phyloP scores from a whole-genome alignment of 208 protist species.

The Acanthamoeba rhysodes region DNA sequence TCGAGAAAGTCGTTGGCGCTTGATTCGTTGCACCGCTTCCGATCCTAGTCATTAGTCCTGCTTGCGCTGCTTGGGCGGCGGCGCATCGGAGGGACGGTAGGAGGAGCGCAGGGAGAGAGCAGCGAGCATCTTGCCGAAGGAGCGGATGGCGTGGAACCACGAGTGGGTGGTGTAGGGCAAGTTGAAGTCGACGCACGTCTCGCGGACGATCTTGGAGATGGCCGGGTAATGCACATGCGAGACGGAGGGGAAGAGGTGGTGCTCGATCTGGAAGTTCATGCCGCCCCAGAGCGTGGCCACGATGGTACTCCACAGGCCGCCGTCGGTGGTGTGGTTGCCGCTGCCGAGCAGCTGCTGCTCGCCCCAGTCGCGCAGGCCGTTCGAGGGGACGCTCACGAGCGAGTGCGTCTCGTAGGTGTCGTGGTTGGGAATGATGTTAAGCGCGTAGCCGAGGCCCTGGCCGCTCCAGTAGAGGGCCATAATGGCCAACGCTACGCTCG shows the following conservation, averaged over 20 bases:
- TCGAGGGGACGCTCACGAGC: background rate
- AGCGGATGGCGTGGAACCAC: slow-evolving; percentile 58
- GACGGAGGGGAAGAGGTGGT: slow-evolving; percentile 71
- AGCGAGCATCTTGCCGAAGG: background rate
- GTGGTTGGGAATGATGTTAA: slow-evolving; percentile 70
- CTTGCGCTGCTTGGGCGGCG: slow-evolving; percentile 62
- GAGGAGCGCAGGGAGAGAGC: slow-evolving; percentile 24
- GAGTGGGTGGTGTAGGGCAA: slow-evolving; percentile 73
- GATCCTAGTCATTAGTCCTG: background rate
- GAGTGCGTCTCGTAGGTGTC: slow-evolving; percentile 68
- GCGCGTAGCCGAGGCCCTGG: slow-evolving; percentile 58
- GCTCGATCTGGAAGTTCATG: slow-evolving; percentile 76
- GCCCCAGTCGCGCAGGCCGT: slow-evolving; percentile 54
- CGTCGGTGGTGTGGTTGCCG: slow-evolving; percentile 69
- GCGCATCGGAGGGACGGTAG: slow-evolving; percentile 29
- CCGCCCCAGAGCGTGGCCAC: slow-evolving; percentile 75
- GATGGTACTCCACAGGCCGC: slow-evolving; percentile 82
- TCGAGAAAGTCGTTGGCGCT: too few species aligned
- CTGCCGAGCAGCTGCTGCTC: slow-evolving; percentile 71
- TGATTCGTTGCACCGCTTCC: too few species aligned
- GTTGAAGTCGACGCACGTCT: slow-evolving; percentile 11
- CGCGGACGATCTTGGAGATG: slow-evolving; percentile 55
- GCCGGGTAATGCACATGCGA: slow-evolving; percentile 43
- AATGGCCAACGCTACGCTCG: background rate
- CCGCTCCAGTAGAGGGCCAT: slow-evolving; percentile 48